Percentiles rank a stretch among this genome's conserved stretches.
phyloP scores from a whole-genome alignment of 139 green algal genomes.

The Micractinium conductrix region DNA sequence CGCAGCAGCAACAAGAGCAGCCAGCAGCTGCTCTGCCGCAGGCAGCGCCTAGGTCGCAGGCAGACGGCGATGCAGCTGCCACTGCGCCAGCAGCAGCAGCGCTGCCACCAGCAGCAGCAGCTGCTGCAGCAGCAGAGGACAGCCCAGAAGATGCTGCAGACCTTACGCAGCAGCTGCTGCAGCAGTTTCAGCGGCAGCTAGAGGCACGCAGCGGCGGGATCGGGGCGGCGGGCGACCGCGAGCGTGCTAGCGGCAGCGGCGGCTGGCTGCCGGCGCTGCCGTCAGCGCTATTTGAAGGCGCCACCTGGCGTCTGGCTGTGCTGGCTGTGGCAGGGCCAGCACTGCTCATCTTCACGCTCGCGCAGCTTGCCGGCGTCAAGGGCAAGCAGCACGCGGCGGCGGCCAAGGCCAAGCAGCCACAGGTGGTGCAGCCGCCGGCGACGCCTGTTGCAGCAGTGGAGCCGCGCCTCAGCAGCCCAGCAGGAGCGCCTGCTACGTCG shows the following conservation, averaged over 20 bases:
- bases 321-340: neutral
- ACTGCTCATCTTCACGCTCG: neutral
- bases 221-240: neutral
- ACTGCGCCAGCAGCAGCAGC: neutral
- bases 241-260: neutral
- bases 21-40: neutral
- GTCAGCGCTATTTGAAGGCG: neutral
- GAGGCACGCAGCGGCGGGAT: neutral
- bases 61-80: no score
- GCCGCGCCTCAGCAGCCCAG: neutral
- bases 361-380: neutral
- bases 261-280: neutral
- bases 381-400: neutral
- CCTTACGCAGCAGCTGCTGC: neutral
- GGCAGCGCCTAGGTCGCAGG: no score
- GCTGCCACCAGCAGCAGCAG: neutral
- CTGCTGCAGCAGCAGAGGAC: neutral
- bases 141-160: neutral
- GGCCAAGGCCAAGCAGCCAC: neutral
- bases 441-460: neutral
- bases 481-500: no score
- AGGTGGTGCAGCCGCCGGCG: neutral
- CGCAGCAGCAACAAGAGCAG: neutral
- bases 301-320: neutral
- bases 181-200: conserved; percentile 22